Conservation (phyloP, 2,329 filamentous ascomycete species). For the Penicillium expansum region DNA sequence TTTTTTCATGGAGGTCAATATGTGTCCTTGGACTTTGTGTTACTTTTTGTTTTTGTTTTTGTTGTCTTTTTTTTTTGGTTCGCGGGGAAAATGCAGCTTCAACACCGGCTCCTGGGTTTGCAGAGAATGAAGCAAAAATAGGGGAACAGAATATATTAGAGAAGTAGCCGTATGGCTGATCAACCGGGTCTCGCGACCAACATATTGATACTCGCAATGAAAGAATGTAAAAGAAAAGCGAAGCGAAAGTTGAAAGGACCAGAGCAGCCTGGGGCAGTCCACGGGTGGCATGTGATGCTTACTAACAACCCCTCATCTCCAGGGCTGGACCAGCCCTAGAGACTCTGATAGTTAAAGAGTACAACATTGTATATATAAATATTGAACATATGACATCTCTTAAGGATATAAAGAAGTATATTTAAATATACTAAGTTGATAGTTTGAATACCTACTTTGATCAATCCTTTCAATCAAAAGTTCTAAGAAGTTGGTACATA, state of each 20-base stretch:
- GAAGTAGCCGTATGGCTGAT: not conserved
- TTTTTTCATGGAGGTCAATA: constrained; percentile 34
- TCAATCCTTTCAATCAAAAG: too few species aligned
- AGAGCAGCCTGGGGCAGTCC: not conserved
- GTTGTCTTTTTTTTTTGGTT: not conserved
- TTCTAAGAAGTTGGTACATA: not conserved
- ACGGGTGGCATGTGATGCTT: constrained; percentile 11
- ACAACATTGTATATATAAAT: too few species aligned
- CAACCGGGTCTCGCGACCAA: not conserved
- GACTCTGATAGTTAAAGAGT: too few species aligned
- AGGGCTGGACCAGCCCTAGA: too few species aligned
- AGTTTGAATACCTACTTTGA: too few species aligned
- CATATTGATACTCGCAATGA: constrained; percentile 2
- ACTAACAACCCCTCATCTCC: not conserved
- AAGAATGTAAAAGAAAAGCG: not conserved
- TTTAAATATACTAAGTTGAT: not conserved
- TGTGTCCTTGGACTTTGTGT: not conserved
- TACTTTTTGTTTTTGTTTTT: not conserved
- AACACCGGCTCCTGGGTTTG: not conserved
- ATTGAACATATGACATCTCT: not conserved
- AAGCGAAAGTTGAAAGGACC: not conserved
- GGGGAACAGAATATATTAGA: not conserved
- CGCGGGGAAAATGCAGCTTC: not conserved
- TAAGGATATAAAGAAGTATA: not conserved
- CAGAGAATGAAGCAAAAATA: not conserved